A percentile compares a stretch with the other conserved stretches of the same genome.
These are phyloP conservation scores for Rhizomucor pusillus DNA, from an alignment of 371 early-diverging fungal genomes.

Conservation along the genomic window DNA sequence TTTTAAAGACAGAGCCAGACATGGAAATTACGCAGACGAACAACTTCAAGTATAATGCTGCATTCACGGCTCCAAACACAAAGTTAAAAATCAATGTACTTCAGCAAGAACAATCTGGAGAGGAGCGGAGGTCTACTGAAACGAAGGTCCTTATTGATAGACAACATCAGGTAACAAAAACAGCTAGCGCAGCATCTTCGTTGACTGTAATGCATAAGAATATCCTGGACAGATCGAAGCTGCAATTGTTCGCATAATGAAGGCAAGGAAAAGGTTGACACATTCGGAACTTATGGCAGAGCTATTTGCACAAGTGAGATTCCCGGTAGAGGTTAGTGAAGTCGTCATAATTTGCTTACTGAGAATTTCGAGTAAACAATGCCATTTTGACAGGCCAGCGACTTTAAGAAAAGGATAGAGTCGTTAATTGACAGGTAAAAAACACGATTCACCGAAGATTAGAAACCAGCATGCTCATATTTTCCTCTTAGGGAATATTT, in stretches of 20 bases:
- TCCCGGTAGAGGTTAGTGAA: conserved; percentile 66
- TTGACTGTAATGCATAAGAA: background rate
- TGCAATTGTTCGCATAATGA: conserved; percentile 94
- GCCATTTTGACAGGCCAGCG: conserved; percentile 47
- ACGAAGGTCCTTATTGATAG: conserved; percentile 78
- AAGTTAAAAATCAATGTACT: conserved; percentile 82
- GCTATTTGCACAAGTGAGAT: conserved; percentile 73
- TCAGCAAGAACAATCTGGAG: conserved; percentile 72
- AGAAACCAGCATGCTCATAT: background rate
- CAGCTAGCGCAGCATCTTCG: background rate
- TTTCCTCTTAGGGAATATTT: conserved; percentile 72
- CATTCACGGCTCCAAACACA: conserved; percentile 59
- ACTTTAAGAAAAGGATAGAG: conserved; percentile 89
- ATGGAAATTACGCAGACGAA: conserved; percentile 42
- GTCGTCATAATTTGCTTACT: background rate
- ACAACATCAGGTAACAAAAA: conserved; percentile 55
- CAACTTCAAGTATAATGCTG: conserved; percentile 62
- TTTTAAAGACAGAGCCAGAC: conserved; percentile 6
- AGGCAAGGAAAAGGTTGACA: conserved; percentile 69
- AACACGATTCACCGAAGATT: background rate
- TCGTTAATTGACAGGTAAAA: conserved; percentile 71
- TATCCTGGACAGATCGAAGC: conserved; percentile 70
- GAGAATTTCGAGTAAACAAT: background rate
- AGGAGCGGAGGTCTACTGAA: conserved; percentile 71
- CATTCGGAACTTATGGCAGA: conserved; percentile 72